Conservation (phyloP, 768 basidiomycete species). For the Tricholoma hemisulphureum region DNA sequence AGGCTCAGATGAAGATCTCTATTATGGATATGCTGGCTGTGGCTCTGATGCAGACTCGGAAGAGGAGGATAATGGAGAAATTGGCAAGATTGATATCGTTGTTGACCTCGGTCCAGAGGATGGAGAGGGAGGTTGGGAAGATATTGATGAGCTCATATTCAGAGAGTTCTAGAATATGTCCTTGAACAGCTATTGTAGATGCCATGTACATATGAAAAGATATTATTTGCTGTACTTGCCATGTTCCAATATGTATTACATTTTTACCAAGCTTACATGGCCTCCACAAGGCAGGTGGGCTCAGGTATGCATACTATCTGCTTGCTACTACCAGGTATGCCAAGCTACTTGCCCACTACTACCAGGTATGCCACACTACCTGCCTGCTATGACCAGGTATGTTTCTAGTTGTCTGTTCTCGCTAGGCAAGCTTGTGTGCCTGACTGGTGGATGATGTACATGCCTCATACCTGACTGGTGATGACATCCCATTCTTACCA, state of each 20-base stretch:
- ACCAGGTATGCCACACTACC: not conserved
- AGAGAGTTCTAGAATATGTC: not conserved
- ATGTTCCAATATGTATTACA: not conserved
- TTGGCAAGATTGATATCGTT: not conserved
- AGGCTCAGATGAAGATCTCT: not conserved
- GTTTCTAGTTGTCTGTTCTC: not conserved
- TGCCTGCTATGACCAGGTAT: too few relatives aligned
- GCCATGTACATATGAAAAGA: too few relatives aligned
- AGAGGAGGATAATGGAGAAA: not conserved
- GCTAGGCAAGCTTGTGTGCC: not conserved
- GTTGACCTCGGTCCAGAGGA: not conserved
- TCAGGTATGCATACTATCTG: not conserved
- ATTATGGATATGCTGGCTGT: not conserved
- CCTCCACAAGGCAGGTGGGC: too few relatives aligned
- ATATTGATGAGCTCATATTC: not conserved
- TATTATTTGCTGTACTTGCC: not conserved
- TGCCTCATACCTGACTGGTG: constrained; percentile 12
- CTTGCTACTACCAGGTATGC: too few relatives aligned
- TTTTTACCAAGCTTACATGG: not conserved
- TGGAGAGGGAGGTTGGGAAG: not conserved
- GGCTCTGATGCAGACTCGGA: not conserved
- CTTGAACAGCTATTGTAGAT: not conserved
- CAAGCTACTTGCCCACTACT: not conserved
- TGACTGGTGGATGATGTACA: constrained; percentile 27
- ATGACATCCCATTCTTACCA: not conserved